Percentiles rank a stretch among this genome's conserved stretches.
These are phyloP conservation scores for Viola odorata DNA, from an alignment of 345 rosid species.

Conservation along the genomic window DNA sequence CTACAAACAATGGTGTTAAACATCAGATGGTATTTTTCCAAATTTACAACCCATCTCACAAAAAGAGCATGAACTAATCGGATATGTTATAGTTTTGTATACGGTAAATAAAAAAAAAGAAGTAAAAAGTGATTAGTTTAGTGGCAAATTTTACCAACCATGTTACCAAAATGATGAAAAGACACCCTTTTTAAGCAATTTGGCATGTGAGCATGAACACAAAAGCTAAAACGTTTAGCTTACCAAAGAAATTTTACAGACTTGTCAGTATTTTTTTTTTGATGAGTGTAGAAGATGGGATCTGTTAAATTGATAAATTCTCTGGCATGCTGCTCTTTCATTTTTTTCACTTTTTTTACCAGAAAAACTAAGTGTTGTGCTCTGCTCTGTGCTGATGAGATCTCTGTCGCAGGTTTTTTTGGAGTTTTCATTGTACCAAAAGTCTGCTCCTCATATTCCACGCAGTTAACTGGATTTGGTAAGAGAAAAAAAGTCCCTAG, in stretches of 20 bases:
- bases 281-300: no score
- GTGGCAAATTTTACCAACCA: background rate
- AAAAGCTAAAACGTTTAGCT: no score
- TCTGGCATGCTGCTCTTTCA: background rate
- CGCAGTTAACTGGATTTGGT: conserved; percentile 64
- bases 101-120: no score
- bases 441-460: conserved; percentile 62
- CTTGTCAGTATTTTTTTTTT: no score
- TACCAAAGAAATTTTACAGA: background rate
- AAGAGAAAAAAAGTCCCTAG: conserved; percentile 2
- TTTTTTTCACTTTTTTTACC: background rate
- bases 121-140: background rate
- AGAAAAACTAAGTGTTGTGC: background rate
- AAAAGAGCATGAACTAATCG: background rate
- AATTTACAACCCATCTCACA: no score
- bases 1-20: no score
- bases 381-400: background rate
- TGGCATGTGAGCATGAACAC: background rate
- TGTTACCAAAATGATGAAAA: background rate
- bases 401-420: conserved; percentile 56
- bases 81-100: no score
- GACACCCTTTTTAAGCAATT: background rate
- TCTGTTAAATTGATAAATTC: conserved; percentile 4
- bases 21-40: no score
- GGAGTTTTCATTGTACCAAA: conserved; percentile 73